A percentile compares a stretch with the other conserved stretches of the same genome.
Evolutionary conservation across 306 rosid species (phyloP).

Genomic region (Quercus alba): DNA sequence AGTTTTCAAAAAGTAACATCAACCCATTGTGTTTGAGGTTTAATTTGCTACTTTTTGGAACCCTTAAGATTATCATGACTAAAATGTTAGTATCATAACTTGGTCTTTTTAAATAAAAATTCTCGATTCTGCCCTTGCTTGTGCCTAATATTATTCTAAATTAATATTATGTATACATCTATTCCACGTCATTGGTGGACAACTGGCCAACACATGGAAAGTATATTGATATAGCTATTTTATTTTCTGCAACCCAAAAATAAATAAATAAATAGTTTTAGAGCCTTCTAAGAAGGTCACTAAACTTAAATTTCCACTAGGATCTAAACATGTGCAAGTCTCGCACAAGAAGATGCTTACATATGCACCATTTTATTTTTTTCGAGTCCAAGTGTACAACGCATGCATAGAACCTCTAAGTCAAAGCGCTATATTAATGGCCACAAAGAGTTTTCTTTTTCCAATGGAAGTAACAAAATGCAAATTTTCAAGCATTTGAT

Average conservation of each 20-base stretch:
- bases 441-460: no score
- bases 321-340: conserved; percentile 20
- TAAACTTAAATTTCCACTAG: conserved; percentile 5
- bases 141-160: neutral
- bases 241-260: neutral
- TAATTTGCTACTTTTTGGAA: no score
- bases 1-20: no score
- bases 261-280: no score
- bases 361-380: conserved; percentile 3
- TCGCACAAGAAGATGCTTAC: neutral
- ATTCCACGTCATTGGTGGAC: conserved; percentile 25
- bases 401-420: neutral
- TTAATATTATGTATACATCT: no score
- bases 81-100: no score
- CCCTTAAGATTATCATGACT: no score
- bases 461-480: neutral
- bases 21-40: no score
- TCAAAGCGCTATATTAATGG: no score
- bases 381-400: neutral
- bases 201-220: conserved; percentile 54
- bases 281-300: neutral
- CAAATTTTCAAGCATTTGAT: neutral
- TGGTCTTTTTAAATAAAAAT: no score
- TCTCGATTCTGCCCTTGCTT: neutral
- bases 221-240: conserved; percentile 19